phyloP scores from a whole-genome alignment of 768 basidiomycete species.

The Pisolithus sp. region DNA sequence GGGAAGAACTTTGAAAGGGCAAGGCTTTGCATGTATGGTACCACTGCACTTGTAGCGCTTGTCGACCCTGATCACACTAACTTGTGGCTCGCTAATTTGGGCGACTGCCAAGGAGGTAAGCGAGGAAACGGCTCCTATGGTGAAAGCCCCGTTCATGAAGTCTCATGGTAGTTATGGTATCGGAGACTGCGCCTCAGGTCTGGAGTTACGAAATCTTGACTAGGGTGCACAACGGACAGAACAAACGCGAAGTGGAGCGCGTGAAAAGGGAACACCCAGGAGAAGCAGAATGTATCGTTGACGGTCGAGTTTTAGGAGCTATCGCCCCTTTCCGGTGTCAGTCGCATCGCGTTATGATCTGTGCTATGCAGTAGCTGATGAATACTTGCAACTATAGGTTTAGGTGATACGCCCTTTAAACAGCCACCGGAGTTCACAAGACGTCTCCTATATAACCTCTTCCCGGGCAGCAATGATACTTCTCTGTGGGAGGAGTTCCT shows the following conservation, averaged over 20 bases:
- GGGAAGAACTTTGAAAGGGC: slow-evolving; percentile 60
- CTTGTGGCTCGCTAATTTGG: slow-evolving; percentile 75
- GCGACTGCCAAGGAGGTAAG: slow-evolving; percentile 75
- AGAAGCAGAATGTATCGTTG: slow-evolving; percentile 61
- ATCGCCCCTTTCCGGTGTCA: slow-evolving; percentile 72
- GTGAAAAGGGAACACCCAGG: slow-evolving; percentile 59
- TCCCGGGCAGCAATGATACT: slow-evolving; percentile 54
- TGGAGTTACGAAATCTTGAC: slow-evolving; percentile 62
- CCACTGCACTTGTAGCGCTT: slow-evolving; percentile 67
- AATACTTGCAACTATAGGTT: slow-evolving; percentile 32
- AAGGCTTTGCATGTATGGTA: slow-evolving; percentile 72
- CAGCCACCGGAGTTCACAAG: slow-evolving; percentile 65
- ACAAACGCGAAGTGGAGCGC: slow-evolving; percentile 58
- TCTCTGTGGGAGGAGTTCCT: slow-evolving; percentile 65
- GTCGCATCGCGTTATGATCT: slow-evolving; percentile 24
- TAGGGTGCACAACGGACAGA: slow-evolving; percentile 65
- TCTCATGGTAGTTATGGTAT: slow-evolving; percentile 41
- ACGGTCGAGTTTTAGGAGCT: slow-evolving; percentile 67
- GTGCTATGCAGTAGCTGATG: slow-evolving; percentile 6
- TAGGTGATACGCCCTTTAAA: slow-evolving; percentile 69
- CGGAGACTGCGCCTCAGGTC: slow-evolving; percentile 38
- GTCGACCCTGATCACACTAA: slow-evolving; percentile 63
- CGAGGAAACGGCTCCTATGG: slow-evolving; percentile 7
- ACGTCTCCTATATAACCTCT: slow-evolving; percentile 59
- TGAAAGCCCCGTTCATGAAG: slow-evolving; percentile 8